Conservation (phyloP, 306 rosid species). For the Glycine latifolia region DNA sequence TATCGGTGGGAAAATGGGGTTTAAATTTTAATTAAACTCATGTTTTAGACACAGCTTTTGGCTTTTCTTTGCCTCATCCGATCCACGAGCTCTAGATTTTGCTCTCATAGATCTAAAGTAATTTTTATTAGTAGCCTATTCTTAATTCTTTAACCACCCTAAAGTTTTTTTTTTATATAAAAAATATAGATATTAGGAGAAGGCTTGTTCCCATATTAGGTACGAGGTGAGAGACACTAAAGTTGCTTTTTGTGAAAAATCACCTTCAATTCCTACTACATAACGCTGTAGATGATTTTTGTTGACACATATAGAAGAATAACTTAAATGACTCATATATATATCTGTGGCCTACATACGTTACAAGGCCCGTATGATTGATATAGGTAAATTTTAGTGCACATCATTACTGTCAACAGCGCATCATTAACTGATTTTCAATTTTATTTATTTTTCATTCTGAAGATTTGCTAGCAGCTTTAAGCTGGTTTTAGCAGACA, state of each 20-base stretch:
- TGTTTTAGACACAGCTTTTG: not conserved
- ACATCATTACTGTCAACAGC: constrained; percentile 3
- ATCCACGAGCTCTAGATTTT: not conserved
- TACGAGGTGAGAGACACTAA: too few relatives aligned
- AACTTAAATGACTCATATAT: not conserved
- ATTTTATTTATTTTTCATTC: not conserved
- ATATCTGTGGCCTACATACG: constrained; percentile 7
- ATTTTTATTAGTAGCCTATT: not conserved
- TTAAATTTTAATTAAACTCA: not conserved
- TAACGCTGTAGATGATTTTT: not conserved
- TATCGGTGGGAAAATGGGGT: not conserved
- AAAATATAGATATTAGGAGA: not conserved
- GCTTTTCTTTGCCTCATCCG: not conserved
- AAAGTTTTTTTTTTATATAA: not conserved
- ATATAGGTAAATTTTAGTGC: constrained; percentile 19
- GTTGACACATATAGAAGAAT: not conserved
- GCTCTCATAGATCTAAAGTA: constrained; percentile 1
- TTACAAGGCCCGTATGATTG: not conserved
- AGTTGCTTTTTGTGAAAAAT: not conserved
- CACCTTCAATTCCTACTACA: not conserved
- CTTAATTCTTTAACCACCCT: not conserved
- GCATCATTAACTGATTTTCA: not conserved
- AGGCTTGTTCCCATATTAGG: not conserved
- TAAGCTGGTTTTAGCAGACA: constrained; percentile 21
- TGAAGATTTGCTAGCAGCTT: constrained; percentile 21